These are phyloP conservation scores for Ceratocystis huliohia DNA, from an alignment of 2,329 filamentous ascomycete genomes.

Conservation along the genomic window DNA sequence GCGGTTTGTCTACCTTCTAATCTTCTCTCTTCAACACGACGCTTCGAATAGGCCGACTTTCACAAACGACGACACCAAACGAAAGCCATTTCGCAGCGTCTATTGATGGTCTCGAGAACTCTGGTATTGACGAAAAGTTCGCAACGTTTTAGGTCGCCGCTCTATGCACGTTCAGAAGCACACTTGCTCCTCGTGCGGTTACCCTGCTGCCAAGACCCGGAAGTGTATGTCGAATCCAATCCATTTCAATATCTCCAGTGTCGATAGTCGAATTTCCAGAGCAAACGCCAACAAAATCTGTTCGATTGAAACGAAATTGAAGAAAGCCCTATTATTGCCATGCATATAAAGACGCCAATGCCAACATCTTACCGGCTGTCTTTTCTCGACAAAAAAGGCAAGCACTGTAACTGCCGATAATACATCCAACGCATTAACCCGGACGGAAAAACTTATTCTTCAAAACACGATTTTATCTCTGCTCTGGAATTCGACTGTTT, in stretches of 20 bases:
- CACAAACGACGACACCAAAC: conserved; percentile 14
- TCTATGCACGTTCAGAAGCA: conserved; percentile 99
- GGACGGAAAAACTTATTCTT: not conserved
- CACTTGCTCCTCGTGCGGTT: conserved; percentile 89
- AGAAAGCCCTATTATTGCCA: not conserved
- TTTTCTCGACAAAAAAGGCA: not conserved
- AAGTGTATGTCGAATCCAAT: conserved; percentile 66
- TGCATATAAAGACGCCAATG: not conserved
- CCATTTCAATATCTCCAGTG: not conserved
- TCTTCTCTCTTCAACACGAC: conserved; percentile 16
- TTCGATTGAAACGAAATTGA: not conserved
- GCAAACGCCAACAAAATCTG: not conserved
- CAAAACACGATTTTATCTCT: not conserved
- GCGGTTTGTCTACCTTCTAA: conserved; percentile 55
- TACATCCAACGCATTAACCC: not conserved
- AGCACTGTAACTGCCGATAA: not conserved
- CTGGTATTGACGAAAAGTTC: conserved; percentile 6
- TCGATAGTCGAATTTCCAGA: conserved; percentile 9
- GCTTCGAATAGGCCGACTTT: conserved; percentile 20
- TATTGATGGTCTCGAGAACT: not conserved
- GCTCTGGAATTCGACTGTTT: conserved; percentile 9
- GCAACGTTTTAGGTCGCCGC: conserved; percentile 56
- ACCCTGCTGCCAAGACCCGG: conserved; percentile 91
- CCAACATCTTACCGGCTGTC: not conserved
- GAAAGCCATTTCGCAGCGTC: not conserved